These are phyloP conservation scores for Blepharisma stoltei DNA, from an alignment of 73 alveolate genomes.

Conservation along the genomic window DNA sequence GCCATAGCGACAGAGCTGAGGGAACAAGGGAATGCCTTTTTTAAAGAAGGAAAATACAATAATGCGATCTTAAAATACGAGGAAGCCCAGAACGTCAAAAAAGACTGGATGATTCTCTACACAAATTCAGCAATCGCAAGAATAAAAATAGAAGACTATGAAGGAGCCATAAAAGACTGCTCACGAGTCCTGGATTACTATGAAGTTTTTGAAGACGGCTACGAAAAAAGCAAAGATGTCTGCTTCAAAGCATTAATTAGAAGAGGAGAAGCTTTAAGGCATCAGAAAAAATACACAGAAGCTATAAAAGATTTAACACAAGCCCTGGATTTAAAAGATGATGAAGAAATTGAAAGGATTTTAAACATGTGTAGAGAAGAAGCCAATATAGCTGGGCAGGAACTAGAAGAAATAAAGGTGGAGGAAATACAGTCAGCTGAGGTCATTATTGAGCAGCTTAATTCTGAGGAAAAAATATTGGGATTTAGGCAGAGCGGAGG, in stretches of 20 bases:
- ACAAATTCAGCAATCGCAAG: conserved; percentile 95
- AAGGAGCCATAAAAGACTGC: conserved; percentile 93
- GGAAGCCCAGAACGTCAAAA: conserved; percentile 84
- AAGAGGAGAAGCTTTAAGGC: conserved; percentile 88
- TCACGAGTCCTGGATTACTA: conserved; percentile 88
- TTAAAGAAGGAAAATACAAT: conserved; percentile 83
- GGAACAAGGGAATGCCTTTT: conserved; percentile 84
- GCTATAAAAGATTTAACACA: conserved; percentile 85
- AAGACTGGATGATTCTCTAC: conserved; percentile 86
- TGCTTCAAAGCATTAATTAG: conserved; percentile 93
- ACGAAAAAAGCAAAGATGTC: conserved; percentile 71
- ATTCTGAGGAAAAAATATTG: not conserved
- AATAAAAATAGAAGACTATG: conserved; percentile 77
- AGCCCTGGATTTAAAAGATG: conserved; percentile 65
- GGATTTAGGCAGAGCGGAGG: conserved; percentile 10
- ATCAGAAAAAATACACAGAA: conserved; percentile 66
- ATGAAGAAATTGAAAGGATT: conserved; percentile 43
- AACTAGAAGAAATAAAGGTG: conserved; percentile 34
- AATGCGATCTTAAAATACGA: conserved; percentile 88
- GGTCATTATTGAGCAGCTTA: conserved; percentile 20
- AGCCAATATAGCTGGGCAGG: conserved; percentile 23
- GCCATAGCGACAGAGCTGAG: conserved; percentile 83
- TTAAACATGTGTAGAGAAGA: conserved; percentile 53
- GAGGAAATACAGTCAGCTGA: conserved; percentile 24
- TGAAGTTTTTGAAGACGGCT: conserved; percentile 94